These are phyloP conservation scores for Anisodus acutangulus DNA, from an alignment of 257 asterid genomes.

Conservation along the genomic window DNA sequence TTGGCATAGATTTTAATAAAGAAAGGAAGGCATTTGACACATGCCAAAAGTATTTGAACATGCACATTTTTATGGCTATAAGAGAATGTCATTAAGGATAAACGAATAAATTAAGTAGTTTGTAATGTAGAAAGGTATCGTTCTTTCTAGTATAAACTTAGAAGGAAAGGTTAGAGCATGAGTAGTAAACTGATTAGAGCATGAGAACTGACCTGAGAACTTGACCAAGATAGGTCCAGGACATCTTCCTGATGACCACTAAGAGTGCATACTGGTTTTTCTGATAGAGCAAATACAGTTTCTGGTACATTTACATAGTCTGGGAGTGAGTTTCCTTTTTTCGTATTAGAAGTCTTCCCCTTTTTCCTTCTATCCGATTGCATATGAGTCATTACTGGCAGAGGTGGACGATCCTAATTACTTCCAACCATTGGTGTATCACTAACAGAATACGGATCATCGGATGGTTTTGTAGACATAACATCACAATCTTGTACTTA, in stretches of 20 bases:
- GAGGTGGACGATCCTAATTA: constrained; percentile 29
- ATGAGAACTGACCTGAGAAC: constrained; percentile 37
- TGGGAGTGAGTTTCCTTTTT: constrained; percentile 26
- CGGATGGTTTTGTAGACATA: constrained; percentile 26
- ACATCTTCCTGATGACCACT: constrained; percentile 41
- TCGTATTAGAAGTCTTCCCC: constrained; percentile 28
- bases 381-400: background rate
- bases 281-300: constrained; percentile 38
- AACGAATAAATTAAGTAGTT: background rate
- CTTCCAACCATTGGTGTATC: constrained; percentile 10
- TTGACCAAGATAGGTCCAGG: constrained; percentile 42
- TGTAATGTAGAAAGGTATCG: background rate
- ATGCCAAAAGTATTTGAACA: background rate
- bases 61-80: background rate
- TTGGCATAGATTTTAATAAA: background rate
- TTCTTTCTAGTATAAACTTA: background rate
- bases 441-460: constrained; percentile 20
- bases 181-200: background rate
- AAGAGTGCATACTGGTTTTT: constrained; percentile 36
- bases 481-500: constrained; percentile 40
- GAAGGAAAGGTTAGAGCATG: background rate
- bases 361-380: constrained; percentile 31
- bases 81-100: background rate
- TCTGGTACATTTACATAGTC: constrained; percentile 41
- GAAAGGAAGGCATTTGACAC: background rate